Evolutionary conservation across 176 grass and related monocot species (phyloP).

Genomic region (Puccinellia tenuiflora): DNA sequence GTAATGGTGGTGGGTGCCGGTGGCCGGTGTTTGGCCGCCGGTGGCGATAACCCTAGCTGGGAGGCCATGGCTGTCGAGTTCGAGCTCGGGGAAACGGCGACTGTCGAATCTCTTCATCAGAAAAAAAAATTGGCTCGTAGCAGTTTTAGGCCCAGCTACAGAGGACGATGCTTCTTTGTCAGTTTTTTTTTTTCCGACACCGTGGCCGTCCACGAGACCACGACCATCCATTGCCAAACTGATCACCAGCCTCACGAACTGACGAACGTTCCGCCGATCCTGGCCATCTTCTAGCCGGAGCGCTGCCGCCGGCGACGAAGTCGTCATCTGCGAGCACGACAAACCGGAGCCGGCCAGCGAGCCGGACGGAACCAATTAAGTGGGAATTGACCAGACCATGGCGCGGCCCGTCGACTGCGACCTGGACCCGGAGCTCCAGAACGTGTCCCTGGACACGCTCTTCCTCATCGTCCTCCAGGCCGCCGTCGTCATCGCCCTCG

Average conservation of each 20-base stretch:
- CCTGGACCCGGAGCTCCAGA: neutral
- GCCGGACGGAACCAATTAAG: neutral
- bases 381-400: neutral
- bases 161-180: neutral
- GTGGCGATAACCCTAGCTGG: too few species aligned
- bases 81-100: too few species aligned
- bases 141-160: neutral
- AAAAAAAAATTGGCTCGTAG: too few species aligned
- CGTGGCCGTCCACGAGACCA: neutral
- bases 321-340: neutral
- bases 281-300: neutral
- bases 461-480: constrained; percentile 46
- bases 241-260: neutral
- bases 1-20: too few species aligned
- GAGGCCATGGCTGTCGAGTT: too few species aligned
- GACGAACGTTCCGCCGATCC: neutral
- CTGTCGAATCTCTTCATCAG: too few species aligned
- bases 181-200: neutral
- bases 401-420: neutral
- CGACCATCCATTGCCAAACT: constrained; percentile 10
- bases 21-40: too few species aligned
- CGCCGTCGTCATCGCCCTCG: constrained; percentile 31
- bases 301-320: neutral
- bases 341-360: neutral
- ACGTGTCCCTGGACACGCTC: constrained; percentile 41